Base-by-base conservation (phyloP, 805 yeast genomes). In the Nadsonia fulvescens region DNA sequence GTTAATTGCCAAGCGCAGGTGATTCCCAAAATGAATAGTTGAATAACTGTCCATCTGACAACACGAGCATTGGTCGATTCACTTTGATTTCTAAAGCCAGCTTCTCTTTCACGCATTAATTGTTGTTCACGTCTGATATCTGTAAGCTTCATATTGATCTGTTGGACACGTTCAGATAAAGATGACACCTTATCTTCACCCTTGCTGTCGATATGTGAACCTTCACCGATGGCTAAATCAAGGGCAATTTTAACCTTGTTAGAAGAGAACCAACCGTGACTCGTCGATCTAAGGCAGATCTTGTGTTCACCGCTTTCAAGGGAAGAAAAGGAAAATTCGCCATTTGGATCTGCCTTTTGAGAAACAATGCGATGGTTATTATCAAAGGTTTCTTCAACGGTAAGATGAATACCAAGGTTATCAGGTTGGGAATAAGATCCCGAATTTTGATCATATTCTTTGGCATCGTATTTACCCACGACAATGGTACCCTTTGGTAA, bases 351-450 rank as follows among this genome's bases (percentile, higher is more conserved):
- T 14, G 70, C 66, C 41, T 59, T 66, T 47, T 79, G 92, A 32
- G 59, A 49, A 18, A 70, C 71, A 14, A 81, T 92, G 32, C 71
- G 59, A 49, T 83, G 86, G 49, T 76, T 66, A 44, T 71, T 69
- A 51, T 81, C 93, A 42, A 83, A 83, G 3, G 76, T 65, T 51
- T 77, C 89, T 43, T 73, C 81, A 30, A 77, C 76, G 1, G 81
- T 69, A 44, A 75, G 63, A 39, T 64, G 70, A 28, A 79, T 55
- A 26, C 58, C 64, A 42, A 79, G 49, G 26, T 37, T 30, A 18
- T 64, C 61, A n/a, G 58, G 52, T 36, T 64, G 68, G 27, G 61
- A 59, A 40, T 58, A 54, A 44, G 60, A 70, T 20, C 59, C 61
- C 5, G 61, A 49, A 17, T 53, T 47, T 11, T 60, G 58, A 37